Evolutionary conservation across 495 filamentous ascomycete genomes (phyloP).

Genomic region (Copromyces sp.): DNA sequence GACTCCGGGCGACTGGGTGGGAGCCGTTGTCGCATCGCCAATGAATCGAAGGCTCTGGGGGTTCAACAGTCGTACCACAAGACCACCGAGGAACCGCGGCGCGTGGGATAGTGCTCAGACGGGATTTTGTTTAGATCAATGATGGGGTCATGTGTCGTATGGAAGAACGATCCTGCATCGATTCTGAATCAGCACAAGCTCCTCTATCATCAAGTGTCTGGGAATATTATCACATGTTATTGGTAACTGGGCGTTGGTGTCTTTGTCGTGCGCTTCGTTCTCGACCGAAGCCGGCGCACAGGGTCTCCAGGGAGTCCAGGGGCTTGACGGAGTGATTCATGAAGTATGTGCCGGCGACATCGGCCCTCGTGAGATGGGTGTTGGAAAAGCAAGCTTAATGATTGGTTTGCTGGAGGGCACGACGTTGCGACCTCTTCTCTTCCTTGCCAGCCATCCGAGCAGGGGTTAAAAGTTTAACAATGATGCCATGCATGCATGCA

Average conservation of each 20-base stretch:
- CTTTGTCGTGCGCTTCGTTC: background rate
- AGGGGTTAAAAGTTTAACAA: conserved; percentile 17
- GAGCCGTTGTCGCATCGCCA: background rate
- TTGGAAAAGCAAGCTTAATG: conserved; percentile 21
- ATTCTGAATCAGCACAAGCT: background rate
- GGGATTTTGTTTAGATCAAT: background rate
- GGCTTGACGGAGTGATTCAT: background rate
- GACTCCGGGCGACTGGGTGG: background rate
- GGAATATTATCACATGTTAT: background rate
- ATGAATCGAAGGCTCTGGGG: background rate
- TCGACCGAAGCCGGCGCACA: background rate
- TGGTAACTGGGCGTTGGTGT: background rate
- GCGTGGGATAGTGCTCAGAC: background rate
- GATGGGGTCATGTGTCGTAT: background rate
- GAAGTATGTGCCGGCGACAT: conserved; percentile 19
- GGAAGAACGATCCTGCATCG: background rate
- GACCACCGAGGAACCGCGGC: background rate
- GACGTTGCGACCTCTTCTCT: conserved; percentile 8
- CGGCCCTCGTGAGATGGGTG: conserved; percentile 13
- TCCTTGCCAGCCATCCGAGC: background rate
- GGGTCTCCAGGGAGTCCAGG: background rate
- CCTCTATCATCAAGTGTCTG: background rate
- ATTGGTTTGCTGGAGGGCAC: conserved; percentile 15
- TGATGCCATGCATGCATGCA: conserved; percentile 21
- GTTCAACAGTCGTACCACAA: background rate